Evolutionary conservation across 768 basidiomycete genomes (phyloP).

Genomic region (Cytidiella melzeri): DNA sequence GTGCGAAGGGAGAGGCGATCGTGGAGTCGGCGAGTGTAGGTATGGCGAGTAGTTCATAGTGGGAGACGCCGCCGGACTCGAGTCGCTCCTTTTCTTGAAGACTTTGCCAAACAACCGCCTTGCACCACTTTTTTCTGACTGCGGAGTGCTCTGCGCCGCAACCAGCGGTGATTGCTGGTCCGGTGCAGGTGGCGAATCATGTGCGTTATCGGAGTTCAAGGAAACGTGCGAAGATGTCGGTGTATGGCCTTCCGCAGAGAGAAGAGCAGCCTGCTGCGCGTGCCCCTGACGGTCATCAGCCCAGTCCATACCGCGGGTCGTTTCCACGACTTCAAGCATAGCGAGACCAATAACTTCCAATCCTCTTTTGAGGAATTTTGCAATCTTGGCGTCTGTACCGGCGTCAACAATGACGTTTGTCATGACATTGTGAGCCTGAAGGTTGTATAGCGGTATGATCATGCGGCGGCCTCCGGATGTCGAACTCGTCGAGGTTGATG

Average conservation of each 20-base stretch:
- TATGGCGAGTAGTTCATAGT: constrained; percentile 8
- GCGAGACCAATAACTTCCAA: constrained; percentile 71
- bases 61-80: constrained; percentile 23
- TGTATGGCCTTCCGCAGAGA: constrained; percentile 8
- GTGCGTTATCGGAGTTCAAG: constrained; percentile 12
- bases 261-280: background rate
- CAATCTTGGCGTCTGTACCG: constrained; percentile 82
- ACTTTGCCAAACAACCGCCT: constrained; percentile 63
- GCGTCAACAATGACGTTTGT: constrained; percentile 84
- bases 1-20: constrained; percentile 6
- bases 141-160: constrained; percentile 15
- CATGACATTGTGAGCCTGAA: constrained; percentile 84
- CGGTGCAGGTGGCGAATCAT: constrained; percentile 8
- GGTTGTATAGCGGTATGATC: constrained; percentile 83
- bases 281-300: background rate
- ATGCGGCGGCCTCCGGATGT: constrained; percentile 50
- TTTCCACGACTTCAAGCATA: constrained; percentile 74
- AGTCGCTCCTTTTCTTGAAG: constrained; percentile 54
- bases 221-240: constrained; percentile 12
- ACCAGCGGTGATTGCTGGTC: constrained; percentile 1
- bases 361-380: constrained; percentile 49
- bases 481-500: constrained; percentile 36
- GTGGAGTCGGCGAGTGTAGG: constrained; percentile 1
- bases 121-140: constrained; percentile 35
- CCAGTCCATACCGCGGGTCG: constrained; percentile 37